A percentile compares a stretch with the other conserved stretches of the same genome.
Evolutionary conservation across 2,329 filamentous ascomycete genomes (phyloP).

Genomic region (Paecilomyces fulvus): DNA sequence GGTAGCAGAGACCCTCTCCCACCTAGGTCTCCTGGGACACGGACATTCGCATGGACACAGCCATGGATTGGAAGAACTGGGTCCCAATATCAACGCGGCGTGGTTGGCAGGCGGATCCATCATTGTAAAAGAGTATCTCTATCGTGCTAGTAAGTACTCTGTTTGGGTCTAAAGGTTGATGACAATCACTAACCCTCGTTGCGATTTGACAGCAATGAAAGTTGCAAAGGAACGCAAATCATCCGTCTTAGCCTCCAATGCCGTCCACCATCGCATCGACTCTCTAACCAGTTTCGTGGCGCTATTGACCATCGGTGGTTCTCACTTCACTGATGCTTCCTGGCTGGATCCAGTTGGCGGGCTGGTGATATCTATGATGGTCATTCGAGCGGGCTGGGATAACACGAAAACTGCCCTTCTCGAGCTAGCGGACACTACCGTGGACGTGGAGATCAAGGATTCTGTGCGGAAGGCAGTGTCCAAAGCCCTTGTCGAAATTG

Average conservation of each 20-base stretch:
- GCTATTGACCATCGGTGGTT: constrained; percentile 76
- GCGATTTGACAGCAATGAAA: constrained; percentile 65
- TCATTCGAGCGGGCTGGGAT: constrained; percentile 78
- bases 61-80: constrained; percentile 41
- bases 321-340: constrained; percentile 75
- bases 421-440: constrained; percentile 82
- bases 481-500: constrained; percentile 49
- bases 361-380: constrained; percentile 84
- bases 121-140: constrained; percentile 91
- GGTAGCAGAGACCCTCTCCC: constrained; percentile 42
- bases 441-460: constrained; percentile 73
- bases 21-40: constrained; percentile 41
- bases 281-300: constrained; percentile 93
- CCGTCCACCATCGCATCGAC: constrained; percentile 92
- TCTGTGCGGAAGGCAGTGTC: constrained; percentile 60
- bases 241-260: constrained; percentile 90
- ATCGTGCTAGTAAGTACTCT: constrained; percentile 75
- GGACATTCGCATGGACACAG: constrained; percentile 52
- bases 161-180: not conserved
- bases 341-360: constrained; percentile 95
- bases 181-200: constrained; percentile 4
- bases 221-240: constrained; percentile 90
- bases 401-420: constrained; percentile 77
- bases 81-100: constrained; percentile 84
- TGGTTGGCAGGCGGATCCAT: constrained; percentile 92